phyloP scores from a whole-genome alignment of 352 stramenopile species.

The Globisporangium nodosum region DNA sequence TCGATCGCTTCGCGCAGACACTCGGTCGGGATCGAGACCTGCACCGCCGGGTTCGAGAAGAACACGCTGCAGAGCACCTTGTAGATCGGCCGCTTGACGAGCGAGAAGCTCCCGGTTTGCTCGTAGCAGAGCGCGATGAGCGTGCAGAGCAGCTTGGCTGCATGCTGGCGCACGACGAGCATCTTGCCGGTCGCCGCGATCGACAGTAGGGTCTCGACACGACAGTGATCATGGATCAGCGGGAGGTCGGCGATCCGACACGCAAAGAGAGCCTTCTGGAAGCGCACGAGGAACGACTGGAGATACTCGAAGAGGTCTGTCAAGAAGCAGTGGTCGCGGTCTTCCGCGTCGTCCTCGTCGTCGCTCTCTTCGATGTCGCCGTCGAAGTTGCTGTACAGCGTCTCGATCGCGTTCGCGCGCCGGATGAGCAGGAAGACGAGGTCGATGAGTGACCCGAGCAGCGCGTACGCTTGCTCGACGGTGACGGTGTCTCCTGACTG shows the following conservation, averaged over 20 bases:
- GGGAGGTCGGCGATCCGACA: slow-evolving; percentile 37
- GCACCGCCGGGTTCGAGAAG: slow-evolving; percentile 20
- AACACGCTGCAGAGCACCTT: slow-evolving; percentile 42
- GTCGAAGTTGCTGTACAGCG: slow-evolving; percentile 20
- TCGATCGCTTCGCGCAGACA: slow-evolving; percentile 45
- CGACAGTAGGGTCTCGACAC: slow-evolving; percentile 36
- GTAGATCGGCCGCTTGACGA: slow-evolving; percentile 41
- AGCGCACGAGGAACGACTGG: slow-evolving; percentile 37
- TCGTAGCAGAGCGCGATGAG: slow-evolving; percentile 49
- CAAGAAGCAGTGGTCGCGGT: slow-evolving; percentile 27
- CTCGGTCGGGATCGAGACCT: slow-evolving; percentile 20
- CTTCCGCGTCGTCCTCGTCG: slow-evolving; percentile 15
- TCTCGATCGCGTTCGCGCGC: slow-evolving; percentile 38
- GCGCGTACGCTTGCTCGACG: slow-evolving; percentile 34
- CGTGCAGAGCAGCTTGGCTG: slow-evolving; percentile 35
- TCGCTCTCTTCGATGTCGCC: slow-evolving; percentile 13
- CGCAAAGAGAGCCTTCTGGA: slow-evolving; percentile 50
- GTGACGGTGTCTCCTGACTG: slow-evolving; percentile 6
- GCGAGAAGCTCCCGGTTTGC: slow-evolving; percentile 56
- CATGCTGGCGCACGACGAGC: slow-evolving; percentile 22
- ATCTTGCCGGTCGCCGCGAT: slow-evolving; percentile 40
- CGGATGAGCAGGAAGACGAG: slow-evolving; percentile 56
- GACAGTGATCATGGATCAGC: slow-evolving; percentile 44
- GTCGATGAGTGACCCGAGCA: slow-evolving; percentile 47
- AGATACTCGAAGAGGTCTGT: slow-evolving; percentile 47